Evolutionary conservation across 805 yeast species (phyloP), one percentile per base, ranked within the genome.

Genomic region (Cyberlindnera xylosilytica): DNA sequence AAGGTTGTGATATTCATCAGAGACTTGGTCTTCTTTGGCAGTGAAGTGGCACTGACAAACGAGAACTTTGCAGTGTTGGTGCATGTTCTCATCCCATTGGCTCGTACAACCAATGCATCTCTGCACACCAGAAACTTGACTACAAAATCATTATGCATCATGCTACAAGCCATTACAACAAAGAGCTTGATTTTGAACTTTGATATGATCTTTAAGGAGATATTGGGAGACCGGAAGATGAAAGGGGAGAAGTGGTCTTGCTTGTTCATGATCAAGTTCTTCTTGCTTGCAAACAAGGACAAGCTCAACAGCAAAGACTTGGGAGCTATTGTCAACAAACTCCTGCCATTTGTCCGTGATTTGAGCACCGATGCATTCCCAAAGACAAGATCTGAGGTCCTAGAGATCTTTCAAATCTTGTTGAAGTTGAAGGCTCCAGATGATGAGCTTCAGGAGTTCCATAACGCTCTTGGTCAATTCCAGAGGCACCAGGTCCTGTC

Each of bases 181-280:
- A 36, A 24, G 10, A 50, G 52, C 30, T 53, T 58, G 24, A 38
- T 50, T 3, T 16, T 20, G 7, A 42, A 43, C 18, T 57, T 58
- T 44, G 55, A 48, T 4, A 18, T 19, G 6, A 42, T 52, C 8
- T 56, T 57, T 27, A n/a, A 20, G 1, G 23, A 27, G 12, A 43
- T 47, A 6, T 45, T 58, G 15, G 18, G 13, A 5, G 40, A 51
- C 16, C 51, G 47, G 37, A 46, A 42, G 33, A 36, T 46, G 24
- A 47, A 45, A 29, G 54, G 54, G 6, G 62, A 58, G 36, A 58
- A 54, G 27, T 47, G 38, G 30, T 41, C 59, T 1, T 54, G 54
- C 13, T 49, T 58, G 8, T 28, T 50, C 20, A 52, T 56, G 55
- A 33, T 58, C 16, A 56, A 53, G 34, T 54, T 51, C 36, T 49